Evolutionary conservation across 768 basidiomycete species (phyloP).

Genomic region (Lactarius sanguifluus): DNA sequence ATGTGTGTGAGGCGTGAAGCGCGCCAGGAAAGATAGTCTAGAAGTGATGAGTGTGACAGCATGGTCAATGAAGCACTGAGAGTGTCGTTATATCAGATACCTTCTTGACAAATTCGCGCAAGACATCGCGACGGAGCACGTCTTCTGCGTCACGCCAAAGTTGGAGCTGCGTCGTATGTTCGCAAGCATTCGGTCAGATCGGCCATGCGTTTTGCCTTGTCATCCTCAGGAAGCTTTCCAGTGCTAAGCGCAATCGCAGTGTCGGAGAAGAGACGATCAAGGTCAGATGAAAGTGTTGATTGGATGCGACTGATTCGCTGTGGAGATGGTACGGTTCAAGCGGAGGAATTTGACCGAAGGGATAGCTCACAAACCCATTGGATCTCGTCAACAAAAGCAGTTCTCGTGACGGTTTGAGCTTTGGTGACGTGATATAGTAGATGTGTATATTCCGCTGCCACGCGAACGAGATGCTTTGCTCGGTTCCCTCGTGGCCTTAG

Average conservation of each 20-base stretch:
- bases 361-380: conserved; percentile 65
- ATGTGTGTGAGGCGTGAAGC: conserved; percentile 66
- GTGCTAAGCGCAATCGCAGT: conserved; percentile 54
- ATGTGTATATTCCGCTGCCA: conserved; percentile 90
- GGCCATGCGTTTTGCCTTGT: conserved; percentile 57
- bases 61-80: background rate
- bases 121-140: conserved; percentile 68
- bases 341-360: conserved; percentile 22
- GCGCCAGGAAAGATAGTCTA: conserved; percentile 78
- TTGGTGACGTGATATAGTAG: conserved; percentile 87
- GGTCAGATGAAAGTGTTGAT: conserved; percentile 79
- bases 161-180: conserved; percentile 75
- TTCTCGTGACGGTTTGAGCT: conserved; percentile 65
- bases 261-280: conserved; percentile 76
- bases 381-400: conserved; percentile 77
- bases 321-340: conserved; percentile 23
- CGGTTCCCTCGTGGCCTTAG: conserved; percentile 58
- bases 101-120: conserved; percentile 75
- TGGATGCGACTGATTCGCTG: conserved; percentile 83
- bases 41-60: conserved; percentile 1
- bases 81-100: conserved; percentile 40
- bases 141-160: conserved; percentile 90
- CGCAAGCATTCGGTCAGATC: conserved; percentile 78
- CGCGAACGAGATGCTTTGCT: conserved; percentile 78
- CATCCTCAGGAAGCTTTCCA: conserved; percentile 56